Evolutionary conservation across 768 basidiomycete genomes (phyloP).

Genomic region (Scleroderma citrinum): DNA sequence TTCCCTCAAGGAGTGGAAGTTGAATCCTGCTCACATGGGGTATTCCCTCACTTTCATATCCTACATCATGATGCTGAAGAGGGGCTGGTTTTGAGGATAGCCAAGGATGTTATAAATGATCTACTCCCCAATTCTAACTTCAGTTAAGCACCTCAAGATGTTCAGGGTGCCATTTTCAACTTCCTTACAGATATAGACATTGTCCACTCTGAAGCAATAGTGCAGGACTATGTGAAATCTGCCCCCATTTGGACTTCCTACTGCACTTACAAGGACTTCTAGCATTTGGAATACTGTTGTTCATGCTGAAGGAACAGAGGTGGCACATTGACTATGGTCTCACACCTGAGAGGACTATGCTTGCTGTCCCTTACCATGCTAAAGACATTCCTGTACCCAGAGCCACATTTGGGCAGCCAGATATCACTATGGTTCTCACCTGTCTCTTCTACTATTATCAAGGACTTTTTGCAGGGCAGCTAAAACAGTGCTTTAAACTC

Average conservation of each 20-base stretch:
- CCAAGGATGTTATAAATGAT: slow-evolving; percentile 11
- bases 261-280: slow-evolving; percentile 32
- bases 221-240: slow-evolving; percentile 5
- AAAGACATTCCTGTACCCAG: slow-evolving; percentile 32
- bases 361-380: slow-evolving; percentile 34
- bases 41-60: slow-evolving; percentile 22
- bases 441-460: slow-evolving; percentile 24
- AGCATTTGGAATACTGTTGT: slow-evolving; percentile 26
- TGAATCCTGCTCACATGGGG: slow-evolving; percentile 2
- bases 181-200: slow-evolving; percentile 19
- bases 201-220: background rate
- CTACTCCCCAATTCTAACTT: slow-evolving; percentile 15
- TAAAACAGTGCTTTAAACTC: slow-evolving; percentile 23
- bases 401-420: slow-evolving; percentile 36
- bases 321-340: slow-evolving; percentile 37
- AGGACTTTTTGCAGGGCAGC: slow-evolving; percentile 25
- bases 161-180: slow-evolving; percentile 8
- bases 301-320: slow-evolving; percentile 28
- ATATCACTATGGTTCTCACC: background rate
- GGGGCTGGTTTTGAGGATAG: slow-evolving; percentile 11
- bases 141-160: background rate
- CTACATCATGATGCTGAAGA: slow-evolving; percentile 9
- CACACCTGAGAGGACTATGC: slow-evolving; percentile 23
- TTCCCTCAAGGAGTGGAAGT: too few relatives aligned
- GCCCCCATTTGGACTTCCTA: slow-evolving; percentile 16